These are phyloP conservation scores for Colletotrichum truncatum DNA, from an alignment of 2,329 filamentous ascomycete species.

Conservation along the genomic window DNA sequence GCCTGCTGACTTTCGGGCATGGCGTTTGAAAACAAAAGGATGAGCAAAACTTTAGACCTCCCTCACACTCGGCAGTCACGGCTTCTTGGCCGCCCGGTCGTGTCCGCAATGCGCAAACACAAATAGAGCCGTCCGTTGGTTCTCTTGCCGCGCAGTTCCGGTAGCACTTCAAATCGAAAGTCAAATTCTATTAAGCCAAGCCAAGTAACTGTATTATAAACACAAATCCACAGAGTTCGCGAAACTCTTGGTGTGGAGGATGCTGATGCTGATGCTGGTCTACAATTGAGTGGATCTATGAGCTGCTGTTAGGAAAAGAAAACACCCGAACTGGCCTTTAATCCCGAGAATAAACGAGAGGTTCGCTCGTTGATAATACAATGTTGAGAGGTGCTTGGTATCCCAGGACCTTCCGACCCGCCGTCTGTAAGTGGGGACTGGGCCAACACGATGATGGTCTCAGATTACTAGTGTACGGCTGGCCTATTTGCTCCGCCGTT, in stretches of 20 bases:
- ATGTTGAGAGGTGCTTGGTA: not conserved
- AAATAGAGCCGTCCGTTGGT: conserved; percentile 4
- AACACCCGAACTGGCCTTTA: conserved; percentile 1
- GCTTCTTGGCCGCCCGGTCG: not conserved
- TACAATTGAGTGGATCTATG: conserved; percentile 28
- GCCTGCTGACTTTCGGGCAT: conserved; percentile 15
- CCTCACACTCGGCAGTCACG: conserved; percentile 5
- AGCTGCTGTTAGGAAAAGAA: conserved; percentile 10
- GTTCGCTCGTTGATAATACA: conserved; percentile 14
- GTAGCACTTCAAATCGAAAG: conserved; percentile 8
- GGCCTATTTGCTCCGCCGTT: conserved; percentile 45
- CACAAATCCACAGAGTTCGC: conserved; percentile 6
- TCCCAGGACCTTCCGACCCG: conserved; percentile 5
- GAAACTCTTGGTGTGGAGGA: not conserved
- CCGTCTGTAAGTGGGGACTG: not conserved
- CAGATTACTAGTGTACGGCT: not conserved
- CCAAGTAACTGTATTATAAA: conserved; percentile 15
- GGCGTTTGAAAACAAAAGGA: conserved; percentile 1
- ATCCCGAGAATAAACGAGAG: conserved; percentile 12
- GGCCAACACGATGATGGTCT: not conserved
- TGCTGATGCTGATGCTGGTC: conserved; percentile 13
- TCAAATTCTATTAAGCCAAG: conserved; percentile 25
- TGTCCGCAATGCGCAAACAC: conserved; percentile 7
- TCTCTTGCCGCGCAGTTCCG: conserved; percentile 11
- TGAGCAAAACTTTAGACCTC: conserved; percentile 2